Evolutionary conservation across 805 yeast genomes (phyloP).

Genomic region (Scheffersomyces coipomensis): DNA sequence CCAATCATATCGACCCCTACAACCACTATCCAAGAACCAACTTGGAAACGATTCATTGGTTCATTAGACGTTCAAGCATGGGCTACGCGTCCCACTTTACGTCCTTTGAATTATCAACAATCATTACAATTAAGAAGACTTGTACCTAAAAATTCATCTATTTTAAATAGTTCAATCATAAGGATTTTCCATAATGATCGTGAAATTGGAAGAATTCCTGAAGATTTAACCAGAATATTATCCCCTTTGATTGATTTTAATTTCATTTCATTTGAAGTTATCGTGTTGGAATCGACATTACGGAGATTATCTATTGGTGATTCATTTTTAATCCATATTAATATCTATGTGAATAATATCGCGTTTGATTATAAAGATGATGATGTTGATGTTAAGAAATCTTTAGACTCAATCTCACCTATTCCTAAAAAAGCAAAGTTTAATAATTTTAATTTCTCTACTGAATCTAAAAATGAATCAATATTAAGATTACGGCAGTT

Average conservation of each 20-base stretch:
- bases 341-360: conserved; percentile 52
- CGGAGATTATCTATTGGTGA: conserved; percentile 69
- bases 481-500: conserved; percentile 50
- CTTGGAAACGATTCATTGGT: conserved; percentile 56
- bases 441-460: conserved; percentile 21
- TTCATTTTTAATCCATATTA: conserved; percentile 65
- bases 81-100: conserved; percentile 67
- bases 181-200: conserved; percentile 33
- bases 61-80: conserved; percentile 60
- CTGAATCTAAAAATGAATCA: conserved; percentile 56
- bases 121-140: conserved; percentile 36
- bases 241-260: conserved; percentile 61
- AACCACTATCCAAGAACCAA: neutral
- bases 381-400: conserved; percentile 1
- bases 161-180: conserved; percentile 30
- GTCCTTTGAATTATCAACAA: conserved; percentile 46
- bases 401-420: neutral
- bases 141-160: conserved; percentile 22
- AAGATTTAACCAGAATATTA: conserved; percentile 62
- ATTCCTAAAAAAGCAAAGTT: conserved; percentile 11
- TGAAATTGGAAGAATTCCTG: conserved; percentile 78
- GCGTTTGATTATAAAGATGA: conserved; percentile 26
- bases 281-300: conserved; percentile 57
- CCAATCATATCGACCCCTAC: neutral
- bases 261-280: conserved; percentile 54